Conservation (phyloP, 2,329 filamentous ascomycete genomes). For the Nemania serpens region DNA sequence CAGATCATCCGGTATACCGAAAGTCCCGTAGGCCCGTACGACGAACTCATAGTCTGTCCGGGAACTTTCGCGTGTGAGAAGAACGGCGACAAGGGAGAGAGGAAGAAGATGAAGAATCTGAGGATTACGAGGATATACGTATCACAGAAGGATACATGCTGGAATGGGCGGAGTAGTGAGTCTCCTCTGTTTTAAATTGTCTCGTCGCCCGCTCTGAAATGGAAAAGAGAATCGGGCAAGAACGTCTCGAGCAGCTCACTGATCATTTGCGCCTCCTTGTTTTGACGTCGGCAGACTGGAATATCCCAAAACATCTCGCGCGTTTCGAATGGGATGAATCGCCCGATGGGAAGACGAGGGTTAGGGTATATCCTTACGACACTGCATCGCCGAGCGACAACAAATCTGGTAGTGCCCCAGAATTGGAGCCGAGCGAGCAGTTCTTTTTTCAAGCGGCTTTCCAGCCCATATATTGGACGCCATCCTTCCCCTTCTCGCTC, state of each 20-base stretch:
- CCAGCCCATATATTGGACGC: slow-evolving; percentile 47
- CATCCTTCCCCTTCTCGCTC: slow-evolving; percentile 50
- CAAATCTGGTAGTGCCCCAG: slow-evolving; percentile 32
- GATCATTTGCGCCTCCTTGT: neutral
- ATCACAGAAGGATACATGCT: slow-evolving; percentile 55
- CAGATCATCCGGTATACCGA: slow-evolving; percentile 57
- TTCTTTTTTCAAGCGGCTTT: slow-evolving; percentile 54
- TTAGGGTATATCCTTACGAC: slow-evolving; percentile 53
- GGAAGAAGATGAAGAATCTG: slow-evolving; percentile 43
- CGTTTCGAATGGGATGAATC: slow-evolving; percentile 51
- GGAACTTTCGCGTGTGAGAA: slow-evolving; percentile 49
- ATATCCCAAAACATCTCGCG: slow-evolving; percentile 60
- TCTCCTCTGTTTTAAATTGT: neutral
- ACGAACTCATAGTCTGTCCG: slow-evolving; percentile 55
- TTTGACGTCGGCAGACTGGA: slow-evolving; percentile 50
- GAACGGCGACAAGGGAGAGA: slow-evolving; percentile 41
- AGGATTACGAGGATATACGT: slow-evolving; percentile 59
- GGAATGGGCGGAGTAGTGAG: slow-evolving; percentile 56
- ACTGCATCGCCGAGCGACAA: slow-evolving; percentile 18
- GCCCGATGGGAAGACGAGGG: slow-evolving; percentile 43
- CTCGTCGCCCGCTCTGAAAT: neutral
- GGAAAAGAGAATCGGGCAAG: neutral
- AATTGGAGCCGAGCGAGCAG: slow-evolving; percentile 39
- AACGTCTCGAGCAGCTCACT: neutral
- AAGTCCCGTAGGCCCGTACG: slow-evolving; percentile 57